A percentile compares a stretch with the other conserved stretches of the same genome.
Conservation (phyloP, 1,139 yeast species). For the Yamadazyma songkhlaensis region DNA sequence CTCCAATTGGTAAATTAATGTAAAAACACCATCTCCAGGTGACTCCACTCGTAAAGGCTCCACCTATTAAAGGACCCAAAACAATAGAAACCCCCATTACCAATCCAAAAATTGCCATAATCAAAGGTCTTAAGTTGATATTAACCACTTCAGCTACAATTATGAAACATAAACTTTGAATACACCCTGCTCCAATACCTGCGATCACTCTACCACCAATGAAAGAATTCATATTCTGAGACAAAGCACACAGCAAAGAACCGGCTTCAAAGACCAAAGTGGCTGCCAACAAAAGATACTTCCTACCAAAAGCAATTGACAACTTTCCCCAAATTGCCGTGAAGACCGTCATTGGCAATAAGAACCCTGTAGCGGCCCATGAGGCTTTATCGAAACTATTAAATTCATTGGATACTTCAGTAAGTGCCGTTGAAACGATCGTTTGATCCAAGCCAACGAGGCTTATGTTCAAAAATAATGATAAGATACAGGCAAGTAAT, state of each 20-base stretch:
- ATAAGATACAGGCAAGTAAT: slow-evolving; percentile 24
- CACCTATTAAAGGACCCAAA: slow-evolving; percentile 56
- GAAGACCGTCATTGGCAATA: slow-evolving; percentile 40
- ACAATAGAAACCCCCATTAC: slow-evolving; percentile 44
- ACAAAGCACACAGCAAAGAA: slow-evolving; percentile 36
- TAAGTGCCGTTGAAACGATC: slow-evolving; percentile 34
- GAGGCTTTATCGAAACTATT: slow-evolving; percentile 51
- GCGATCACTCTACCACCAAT: slow-evolving; percentile 39
- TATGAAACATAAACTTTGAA: slow-evolving; percentile 25
- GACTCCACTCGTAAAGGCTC: slow-evolving; percentile 43
- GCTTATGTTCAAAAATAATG: slow-evolving; percentile 31
- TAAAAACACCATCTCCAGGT: slow-evolving; percentile 81
- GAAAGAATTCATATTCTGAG: slow-evolving; percentile 31
- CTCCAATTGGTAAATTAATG: slow-evolving; percentile 45
- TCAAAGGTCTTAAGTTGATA: slow-evolving; percentile 26
- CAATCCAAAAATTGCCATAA: slow-evolving; percentile 42
- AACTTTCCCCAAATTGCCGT: slow-evolving; percentile 39
- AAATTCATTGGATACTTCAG: slow-evolving; percentile 37
- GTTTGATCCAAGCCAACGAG: slow-evolving; percentile 42
- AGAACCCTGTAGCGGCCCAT: slow-evolving; percentile 61
- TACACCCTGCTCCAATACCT: slow-evolving; percentile 35
- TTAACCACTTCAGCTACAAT: slow-evolving; percentile 29
- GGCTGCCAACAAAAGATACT: slow-evolving; percentile 33
- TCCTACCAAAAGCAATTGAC: slow-evolving; percentile 48
- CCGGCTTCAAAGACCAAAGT: slow-evolving; percentile 37